Evolutionary conservation across 2,329 filamentous ascomycete genomes (phyloP), one percentile per base, ranked within the genome.

Genomic region (Penicillium italicum): DNA sequence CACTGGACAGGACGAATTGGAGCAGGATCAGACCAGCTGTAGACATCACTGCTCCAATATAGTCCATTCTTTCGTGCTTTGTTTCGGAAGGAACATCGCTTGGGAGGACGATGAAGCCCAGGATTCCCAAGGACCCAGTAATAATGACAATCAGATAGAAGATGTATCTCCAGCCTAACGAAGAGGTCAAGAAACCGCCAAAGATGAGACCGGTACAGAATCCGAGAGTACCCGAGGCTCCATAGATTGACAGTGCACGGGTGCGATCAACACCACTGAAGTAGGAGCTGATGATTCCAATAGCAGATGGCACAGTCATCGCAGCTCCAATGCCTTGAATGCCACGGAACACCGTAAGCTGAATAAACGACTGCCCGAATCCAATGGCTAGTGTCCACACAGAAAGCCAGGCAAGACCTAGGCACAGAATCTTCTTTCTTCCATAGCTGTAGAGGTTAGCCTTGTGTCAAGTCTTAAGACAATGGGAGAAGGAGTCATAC

Each of bases 271-370:
- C 62, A 11, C 70, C 68, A 10, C 70, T 69, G 22, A 75, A 76
- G 59, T 75, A 75, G 20, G 64, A 78, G 46, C 66, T 73, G 49
- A 80, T 78, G 22, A 80, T 74, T 1, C 76, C 73, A 43, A 80
- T 77, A 0, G 76, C 75, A 0, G 77, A 76, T 1, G 78, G 77
- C 0, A 80, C 69, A 3, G 77, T 78, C 72, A 80, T 72, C 6
- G 78, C 76, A 1, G 77, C 69, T 1, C 76, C 77, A 10, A 79
- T 69, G 1, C 78, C 78, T 43, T 79, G 77, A 0, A 80, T 65
- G 0, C 77, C 78, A n/a, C 78, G 74, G 31, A 70, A 71, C 6
- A 70, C 57, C 2, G 68, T 65, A n/a, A 70, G 62, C 45, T 68
- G 63, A 43, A 76, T 73, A 28, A 79, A 79, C 0, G 74, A 76